Evolutionary conservation across 2,329 filamentous ascomycete genomes (phyloP), one percentile per base, ranked within the genome.

Genomic region (Sporothrix globosa): DNA sequence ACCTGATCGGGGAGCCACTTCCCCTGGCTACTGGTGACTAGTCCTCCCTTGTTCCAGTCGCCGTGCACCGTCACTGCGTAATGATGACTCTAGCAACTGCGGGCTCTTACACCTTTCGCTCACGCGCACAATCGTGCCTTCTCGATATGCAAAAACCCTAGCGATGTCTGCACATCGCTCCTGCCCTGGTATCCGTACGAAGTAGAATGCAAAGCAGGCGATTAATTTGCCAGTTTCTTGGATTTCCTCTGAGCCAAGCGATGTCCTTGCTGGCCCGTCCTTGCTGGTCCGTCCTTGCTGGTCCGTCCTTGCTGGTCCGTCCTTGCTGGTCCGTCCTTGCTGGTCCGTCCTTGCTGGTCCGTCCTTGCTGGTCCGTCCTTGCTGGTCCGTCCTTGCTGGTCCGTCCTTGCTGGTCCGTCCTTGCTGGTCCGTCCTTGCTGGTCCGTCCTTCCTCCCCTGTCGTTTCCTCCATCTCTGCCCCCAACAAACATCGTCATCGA

Each of bases 21-120:
- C 63, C 63, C 63, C 63, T 66, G 61, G 61, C 61, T 65, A 50
- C 44, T n/a, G 27, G 44, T 34, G 27, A 19, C 60, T 30, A 48
- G 41, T 30, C 60, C 60, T 21, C 41, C 61, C 61, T 21, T 65
- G 61, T 65, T 4, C 58, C 39, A n/a, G 13, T 46, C 58, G n/a
- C 21, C 21, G 39, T 65, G 58, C 11, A 19, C 27, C 39, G 39
- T 7, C 17, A 14, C 44, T 65, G 44, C 61, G 61, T 65, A 46
- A 46, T 65, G 24, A 65, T 50, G 61, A 50, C 61, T 21, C n/a
- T 39, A n/a, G 17, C 13, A 17, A 48, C 27, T 54, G 54, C 54
- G 54, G 54, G 58, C 21, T 46, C 58, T 63, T 46, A 14, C 30
- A n/a, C 21, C 2, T 46, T 44, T 44, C n/a, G 19, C 56, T 61